These are phyloP conservation scores for Trifolium subterraneum DNA, from an alignment of 306 rosid species.

Conservation along the genomic window DNA sequence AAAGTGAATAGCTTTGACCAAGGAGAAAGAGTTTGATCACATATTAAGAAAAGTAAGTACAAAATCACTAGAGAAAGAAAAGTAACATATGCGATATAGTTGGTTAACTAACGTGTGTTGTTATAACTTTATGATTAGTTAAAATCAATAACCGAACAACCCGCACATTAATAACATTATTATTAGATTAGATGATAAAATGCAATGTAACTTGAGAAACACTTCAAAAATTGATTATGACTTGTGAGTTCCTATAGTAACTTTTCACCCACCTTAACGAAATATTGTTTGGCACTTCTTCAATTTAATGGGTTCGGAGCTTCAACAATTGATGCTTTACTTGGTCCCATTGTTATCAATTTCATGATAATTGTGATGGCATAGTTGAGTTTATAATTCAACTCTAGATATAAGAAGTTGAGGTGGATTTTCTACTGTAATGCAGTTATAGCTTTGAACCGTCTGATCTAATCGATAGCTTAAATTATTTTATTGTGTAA, in stretches of 20 bases:
- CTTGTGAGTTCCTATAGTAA: slow-evolving; percentile 10
- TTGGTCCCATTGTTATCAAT: neutral
- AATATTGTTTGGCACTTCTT: neutral
- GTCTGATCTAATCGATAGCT: no score
- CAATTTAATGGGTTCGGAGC: neutral
- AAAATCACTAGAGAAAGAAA: slow-evolving; percentile 5
- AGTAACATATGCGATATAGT: slow-evolving; percentile 30
- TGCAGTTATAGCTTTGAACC: no score
- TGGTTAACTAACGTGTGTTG: slow-evolving; percentile 38
- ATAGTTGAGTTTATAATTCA: neutral
- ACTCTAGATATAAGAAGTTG: no score
- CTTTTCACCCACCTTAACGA: slow-evolving; percentile 15
- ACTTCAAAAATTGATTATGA: slow-evolving; percentile 39
- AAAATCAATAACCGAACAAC: slow-evolving; percentile 41
- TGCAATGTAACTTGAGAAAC: slow-evolving; percentile 46
- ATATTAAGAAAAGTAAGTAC: slow-evolving; percentile 41
- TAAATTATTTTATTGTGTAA: no score
- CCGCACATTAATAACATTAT: neutral
- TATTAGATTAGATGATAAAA: slow-evolving; percentile 36
- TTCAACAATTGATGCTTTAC: neutral
- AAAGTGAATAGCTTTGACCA: slow-evolving; percentile 25
- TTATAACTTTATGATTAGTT: slow-evolving; percentile 24
- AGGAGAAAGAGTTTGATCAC: slow-evolving; percentile 29
- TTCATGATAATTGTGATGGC: no score
- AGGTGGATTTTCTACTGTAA: no score